Evolutionary conservation across 2,329 filamentous ascomycete genomes (phyloP).

Genomic region (Triangularia setosa): DNA sequence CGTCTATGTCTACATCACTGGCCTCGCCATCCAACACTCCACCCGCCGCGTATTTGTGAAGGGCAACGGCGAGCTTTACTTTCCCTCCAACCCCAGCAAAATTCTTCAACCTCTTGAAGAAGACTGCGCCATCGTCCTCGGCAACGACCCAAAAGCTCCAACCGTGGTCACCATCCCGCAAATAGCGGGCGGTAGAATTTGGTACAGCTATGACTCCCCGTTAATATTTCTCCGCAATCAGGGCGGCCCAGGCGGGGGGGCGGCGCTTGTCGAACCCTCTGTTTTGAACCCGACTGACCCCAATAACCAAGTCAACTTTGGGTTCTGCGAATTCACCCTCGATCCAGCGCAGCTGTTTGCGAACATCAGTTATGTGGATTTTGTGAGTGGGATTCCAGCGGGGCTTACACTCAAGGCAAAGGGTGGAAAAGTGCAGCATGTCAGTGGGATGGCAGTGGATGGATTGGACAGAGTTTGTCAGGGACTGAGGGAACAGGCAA

Average conservation of each 20-base stretch:
- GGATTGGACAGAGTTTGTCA: conserved; percentile 54
- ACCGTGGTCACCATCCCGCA: conserved; percentile 57
- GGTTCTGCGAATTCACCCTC: conserved; percentile 60
- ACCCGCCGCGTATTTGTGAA: conserved; percentile 37
- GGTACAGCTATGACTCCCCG: conserved; percentile 52
- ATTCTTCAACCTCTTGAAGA: conserved; percentile 47
- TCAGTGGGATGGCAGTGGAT: conserved; percentile 55
- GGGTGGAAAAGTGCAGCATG: conserved; percentile 42
- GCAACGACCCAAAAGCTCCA: conserved; percentile 47
- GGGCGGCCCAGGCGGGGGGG: conserved; percentile 37
- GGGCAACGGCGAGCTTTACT: conserved; percentile 49
- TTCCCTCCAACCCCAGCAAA: conserved; percentile 48
- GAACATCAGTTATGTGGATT: conserved; percentile 66
- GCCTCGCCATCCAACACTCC: conserved; percentile 49
- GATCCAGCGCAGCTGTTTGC: conserved; percentile 55
- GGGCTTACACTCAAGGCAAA: conserved; percentile 45
- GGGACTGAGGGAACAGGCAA: conserved; percentile 52
- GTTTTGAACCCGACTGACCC: conserved; percentile 59
- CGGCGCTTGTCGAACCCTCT: conserved; percentile 63
- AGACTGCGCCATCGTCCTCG: conserved; percentile 58
- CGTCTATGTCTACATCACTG: conserved; percentile 57
- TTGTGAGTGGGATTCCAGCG: conserved; percentile 54
- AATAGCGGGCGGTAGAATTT: conserved; percentile 61
- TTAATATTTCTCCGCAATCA: conserved; percentile 63
- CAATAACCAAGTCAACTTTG: conserved; percentile 51